These are phyloP conservation scores for Neofusicoccum ribis DNA, from an alignment of 2,329 filamentous ascomycete genomes.

Conservation along the genomic window DNA sequence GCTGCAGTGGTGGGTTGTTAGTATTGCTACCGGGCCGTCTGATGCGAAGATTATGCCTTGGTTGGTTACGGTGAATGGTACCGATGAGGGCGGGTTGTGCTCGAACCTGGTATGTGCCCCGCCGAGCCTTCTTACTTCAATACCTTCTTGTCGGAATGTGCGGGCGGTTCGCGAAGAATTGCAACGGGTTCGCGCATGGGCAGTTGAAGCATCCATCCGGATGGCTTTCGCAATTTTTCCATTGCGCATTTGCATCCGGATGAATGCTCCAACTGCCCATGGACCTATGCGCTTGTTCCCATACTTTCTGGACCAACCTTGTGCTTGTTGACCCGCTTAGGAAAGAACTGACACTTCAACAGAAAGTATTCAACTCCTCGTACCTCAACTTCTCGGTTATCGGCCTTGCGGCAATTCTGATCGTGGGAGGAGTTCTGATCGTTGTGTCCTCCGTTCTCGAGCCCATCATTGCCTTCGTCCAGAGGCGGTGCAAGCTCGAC, in stretches of 20 bases:
- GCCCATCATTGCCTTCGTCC: not conserved
- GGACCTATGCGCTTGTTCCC: too few relatives aligned
- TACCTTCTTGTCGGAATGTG: too few relatives aligned
- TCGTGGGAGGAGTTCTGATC: conserved; percentile 26
- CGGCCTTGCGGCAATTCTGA: conserved; percentile 26
- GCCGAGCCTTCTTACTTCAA: too few relatives aligned
- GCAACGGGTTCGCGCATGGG: too few relatives aligned
- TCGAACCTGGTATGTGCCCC: not conserved
- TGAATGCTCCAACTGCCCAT: too few relatives aligned
- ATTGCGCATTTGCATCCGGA: too few relatives aligned
- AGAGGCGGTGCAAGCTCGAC: conserved; percentile 15
- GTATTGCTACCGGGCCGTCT: not conserved
- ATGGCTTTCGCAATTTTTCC: too few relatives aligned
- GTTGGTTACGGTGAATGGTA: not conserved
- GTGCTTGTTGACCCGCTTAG: not conserved
- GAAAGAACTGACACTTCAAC: not conserved
- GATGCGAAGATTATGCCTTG: not conserved
- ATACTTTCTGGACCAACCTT: too few relatives aligned
- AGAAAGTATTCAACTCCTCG: conserved; percentile 23
- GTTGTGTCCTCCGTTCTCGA: conserved; percentile 20
- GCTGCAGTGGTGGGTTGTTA: conserved; percentile 17
- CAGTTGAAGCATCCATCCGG: too few relatives aligned
- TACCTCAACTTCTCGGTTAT: conserved; percentile 26
- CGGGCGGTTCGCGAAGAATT: too few relatives aligned
- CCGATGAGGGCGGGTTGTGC: not conserved